phyloP scores from a whole-genome alignment of 1,284 basidiomycete species.

The Papiliotrema terrestris region DNA sequence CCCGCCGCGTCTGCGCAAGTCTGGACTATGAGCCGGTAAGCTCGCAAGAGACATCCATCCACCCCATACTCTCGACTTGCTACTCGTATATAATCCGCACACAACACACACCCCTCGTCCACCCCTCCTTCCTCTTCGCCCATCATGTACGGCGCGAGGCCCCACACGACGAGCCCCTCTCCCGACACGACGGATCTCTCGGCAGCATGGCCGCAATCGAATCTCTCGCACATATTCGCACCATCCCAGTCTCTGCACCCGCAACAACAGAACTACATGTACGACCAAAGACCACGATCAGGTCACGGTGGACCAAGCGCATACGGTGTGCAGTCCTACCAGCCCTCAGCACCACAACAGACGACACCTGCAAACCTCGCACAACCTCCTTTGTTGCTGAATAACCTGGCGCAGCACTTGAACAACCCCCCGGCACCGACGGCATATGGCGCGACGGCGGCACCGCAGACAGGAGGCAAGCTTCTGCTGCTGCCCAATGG shows the following conservation, averaged over 20 bases:
- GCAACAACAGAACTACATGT: not conserved
- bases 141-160: not conserved
- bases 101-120: too few species aligned
- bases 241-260: not conserved
- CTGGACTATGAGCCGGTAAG: too few species aligned
- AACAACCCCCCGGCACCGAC: conserved; percentile 49
- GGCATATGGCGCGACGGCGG: not conserved
- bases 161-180: not conserved
- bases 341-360: not conserved
- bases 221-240: not conserved
- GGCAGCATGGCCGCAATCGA: not conserved
- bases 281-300: not conserved
- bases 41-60: too few species aligned
- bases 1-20: too few species aligned
- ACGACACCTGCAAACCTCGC: not conserved
- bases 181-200: not conserved
- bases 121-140: not conserved
- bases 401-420: conserved; percentile 46
- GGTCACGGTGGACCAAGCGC: not conserved
- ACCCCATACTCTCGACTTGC: too few species aligned
- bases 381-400: conserved; percentile 36
- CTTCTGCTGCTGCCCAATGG: conserved; percentile 45
- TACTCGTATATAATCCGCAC: too few species aligned
- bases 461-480: conserved; percentile 30
- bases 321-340: not conserved